Conservation (phyloP, 2,329 filamentous ascomycete species). For the Claviceps citrina region DNA sequence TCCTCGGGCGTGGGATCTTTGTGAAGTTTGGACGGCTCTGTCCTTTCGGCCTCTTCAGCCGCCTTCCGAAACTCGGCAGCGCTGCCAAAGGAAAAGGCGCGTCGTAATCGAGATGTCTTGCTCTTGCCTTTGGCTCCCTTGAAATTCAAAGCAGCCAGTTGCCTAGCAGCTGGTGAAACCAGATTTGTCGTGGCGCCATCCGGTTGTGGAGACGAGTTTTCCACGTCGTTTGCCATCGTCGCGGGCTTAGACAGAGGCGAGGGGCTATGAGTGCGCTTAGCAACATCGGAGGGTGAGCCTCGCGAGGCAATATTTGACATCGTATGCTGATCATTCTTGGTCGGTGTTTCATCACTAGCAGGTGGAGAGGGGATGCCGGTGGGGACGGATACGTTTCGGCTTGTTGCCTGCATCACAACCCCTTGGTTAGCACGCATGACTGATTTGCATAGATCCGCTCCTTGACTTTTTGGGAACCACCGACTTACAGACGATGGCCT, state of each 20-base stretch:
- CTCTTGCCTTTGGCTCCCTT: constrained; percentile 64
- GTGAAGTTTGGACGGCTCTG: constrained; percentile 40
- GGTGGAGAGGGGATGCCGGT: constrained; percentile 36
- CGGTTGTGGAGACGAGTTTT: constrained; percentile 24
- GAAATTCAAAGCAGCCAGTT: constrained; percentile 74
- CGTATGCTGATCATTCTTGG: constrained; percentile 38
- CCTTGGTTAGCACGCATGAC: constrained; percentile 30
- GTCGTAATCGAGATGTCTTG: constrained; percentile 71
- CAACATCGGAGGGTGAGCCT: constrained; percentile 48
- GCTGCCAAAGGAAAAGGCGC: constrained; percentile 94
- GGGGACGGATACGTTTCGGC: constrained; percentile 40
- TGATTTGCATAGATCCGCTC: constrained; percentile 19
- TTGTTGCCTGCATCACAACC: constrained; percentile 37
- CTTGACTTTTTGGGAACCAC: constrained; percentile 22
- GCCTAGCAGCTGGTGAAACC: constrained; percentile 62
- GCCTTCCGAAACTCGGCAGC: constrained; percentile 76
- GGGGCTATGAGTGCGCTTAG: constrained; percentile 49
- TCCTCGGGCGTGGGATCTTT: constrained; percentile 49
- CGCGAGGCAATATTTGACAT: constrained; percentile 44
- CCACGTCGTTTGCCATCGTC: constrained; percentile 42
- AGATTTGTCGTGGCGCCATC: constrained; percentile 22
- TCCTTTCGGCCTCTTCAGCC: constrained; percentile 28
- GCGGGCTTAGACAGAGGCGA: constrained; percentile 62
- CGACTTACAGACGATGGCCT: constrained; percentile 51
- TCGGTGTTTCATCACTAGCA: constrained; percentile 29